Evolutionary conservation across 2,329 filamentous ascomycete genomes (phyloP).

Genomic region (Aspergillus costaricaensis): DNA sequence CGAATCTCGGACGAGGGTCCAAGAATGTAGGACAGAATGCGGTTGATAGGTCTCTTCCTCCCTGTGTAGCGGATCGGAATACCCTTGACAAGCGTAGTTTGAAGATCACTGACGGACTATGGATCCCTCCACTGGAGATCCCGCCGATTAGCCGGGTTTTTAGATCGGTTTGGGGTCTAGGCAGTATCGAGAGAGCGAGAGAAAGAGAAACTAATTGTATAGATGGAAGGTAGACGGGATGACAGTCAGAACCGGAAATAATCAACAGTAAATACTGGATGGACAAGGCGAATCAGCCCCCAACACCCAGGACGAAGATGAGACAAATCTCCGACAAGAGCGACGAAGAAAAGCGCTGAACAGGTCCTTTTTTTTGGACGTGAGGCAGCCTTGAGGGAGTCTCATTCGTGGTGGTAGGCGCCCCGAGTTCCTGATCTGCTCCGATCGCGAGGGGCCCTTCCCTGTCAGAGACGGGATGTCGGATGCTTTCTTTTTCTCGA

Average conservation of each 20-base stretch:
- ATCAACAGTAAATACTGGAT: background rate
- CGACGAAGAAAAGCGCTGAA: background rate
- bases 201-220: background rate
- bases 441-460: conserved; percentile 7
- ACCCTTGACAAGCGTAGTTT: background rate
- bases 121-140: background rate
- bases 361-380: conserved; percentile 7
- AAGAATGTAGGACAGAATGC: conserved; percentile 26
- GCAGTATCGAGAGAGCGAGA: background rate
- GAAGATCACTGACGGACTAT: conserved; percentile 1
- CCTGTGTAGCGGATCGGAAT: too few species aligned
- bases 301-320: background rate
- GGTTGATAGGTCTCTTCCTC: background rate
- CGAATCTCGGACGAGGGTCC: conserved; percentile 10
- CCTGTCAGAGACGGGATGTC: background rate
- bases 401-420: conserved; percentile 24
- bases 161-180: background rate
- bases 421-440: conserved; percentile 28
- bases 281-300: background rate
- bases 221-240: background rate
- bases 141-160: background rate
- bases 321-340: conserved; percentile 4
- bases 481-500: background rate
- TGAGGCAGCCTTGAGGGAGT: conserved; percentile 14
- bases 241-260: background rate